Percentiles rank a stretch among this genome's conserved stretches.
Evolutionary conservation across 106 monocot species (phyloP).

Genomic region (Narthecium ossifragum): DNA sequence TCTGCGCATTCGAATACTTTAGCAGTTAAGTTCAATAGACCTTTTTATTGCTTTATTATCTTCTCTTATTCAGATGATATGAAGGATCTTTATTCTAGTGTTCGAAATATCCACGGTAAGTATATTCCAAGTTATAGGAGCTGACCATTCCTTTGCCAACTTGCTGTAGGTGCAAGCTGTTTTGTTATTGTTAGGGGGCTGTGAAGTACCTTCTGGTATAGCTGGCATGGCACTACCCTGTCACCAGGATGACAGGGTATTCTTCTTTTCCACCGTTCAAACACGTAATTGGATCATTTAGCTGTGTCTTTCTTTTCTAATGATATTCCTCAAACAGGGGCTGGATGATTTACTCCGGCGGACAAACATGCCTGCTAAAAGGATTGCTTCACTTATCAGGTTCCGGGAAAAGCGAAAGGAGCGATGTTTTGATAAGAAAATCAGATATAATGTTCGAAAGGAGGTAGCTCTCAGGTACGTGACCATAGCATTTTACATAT

Average conservation of each 20-base stretch:
- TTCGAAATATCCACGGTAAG: background rate
- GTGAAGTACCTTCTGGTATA: constrained; percentile 48
- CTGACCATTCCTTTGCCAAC: no score
- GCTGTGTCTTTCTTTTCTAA: background rate
- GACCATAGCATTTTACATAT: no score
- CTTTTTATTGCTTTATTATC: no score
- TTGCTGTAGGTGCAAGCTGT: constrained; percentile 85
- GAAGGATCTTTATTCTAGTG: no score
- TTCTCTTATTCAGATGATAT: no score
- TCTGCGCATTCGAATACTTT: no score
- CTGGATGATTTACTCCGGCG: constrained; percentile 66
- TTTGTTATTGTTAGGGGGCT: constrained; percentile 65
- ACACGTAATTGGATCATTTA: background rate
- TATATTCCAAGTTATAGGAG: background rate
- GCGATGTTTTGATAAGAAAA: constrained; percentile 85
- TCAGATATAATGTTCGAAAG: constrained; percentile 71
- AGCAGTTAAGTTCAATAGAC: no score
- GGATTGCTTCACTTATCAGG: constrained; percentile 76
- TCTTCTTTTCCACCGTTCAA: background rate
- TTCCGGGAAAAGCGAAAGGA: constrained; percentile 89
- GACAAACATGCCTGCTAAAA: constrained; percentile 68
- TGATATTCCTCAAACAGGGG: constrained; percentile 31
- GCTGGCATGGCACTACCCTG: constrained; percentile 20
- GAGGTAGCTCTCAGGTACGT: constrained; percentile 91
- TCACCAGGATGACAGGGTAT: constrained; percentile 52